phyloP scores from a whole-genome alignment of 768 basidiomycete species.

The Leccinum sublutescens region DNA sequence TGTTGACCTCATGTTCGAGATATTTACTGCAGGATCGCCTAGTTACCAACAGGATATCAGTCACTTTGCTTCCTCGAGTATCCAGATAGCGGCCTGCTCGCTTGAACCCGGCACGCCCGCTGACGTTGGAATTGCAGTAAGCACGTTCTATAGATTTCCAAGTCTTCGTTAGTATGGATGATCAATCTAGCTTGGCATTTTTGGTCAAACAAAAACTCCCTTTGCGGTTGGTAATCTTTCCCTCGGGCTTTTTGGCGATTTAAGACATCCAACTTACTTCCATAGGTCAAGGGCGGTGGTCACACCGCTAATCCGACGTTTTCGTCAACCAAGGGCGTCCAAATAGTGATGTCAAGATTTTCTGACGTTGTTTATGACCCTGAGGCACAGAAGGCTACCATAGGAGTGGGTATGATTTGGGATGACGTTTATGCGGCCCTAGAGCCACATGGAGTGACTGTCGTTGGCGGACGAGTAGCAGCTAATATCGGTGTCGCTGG shows the following conservation, averaged over 20 bases:
- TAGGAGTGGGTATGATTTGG: background rate
- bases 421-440: background rate
- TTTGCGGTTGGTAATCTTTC: background rate
- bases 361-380: background rate
- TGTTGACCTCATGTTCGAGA: no score
- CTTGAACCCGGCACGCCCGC: background rate
- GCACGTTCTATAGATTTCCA: background rate
- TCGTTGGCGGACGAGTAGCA: background rate
- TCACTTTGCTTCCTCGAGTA: background rate
- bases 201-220: background rate
- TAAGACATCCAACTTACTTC: background rate
- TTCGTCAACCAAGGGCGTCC: background rate
- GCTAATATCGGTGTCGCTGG: background rate
- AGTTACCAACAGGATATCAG: conserved; percentile 42
- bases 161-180: background rate
- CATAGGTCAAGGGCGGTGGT: background rate
- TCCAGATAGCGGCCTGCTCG: background rate
- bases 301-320: background rate
- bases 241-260: no score
- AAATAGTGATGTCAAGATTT: background rate
- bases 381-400: background rate
- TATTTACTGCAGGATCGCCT: conserved; percentile 5
- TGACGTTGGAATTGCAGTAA: background rate
- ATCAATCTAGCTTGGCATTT: background rate
- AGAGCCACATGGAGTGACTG: background rate